Base-by-base conservation (phyloP, 139 green algal genomes). In the Coccomyxa sp. region DNA sequence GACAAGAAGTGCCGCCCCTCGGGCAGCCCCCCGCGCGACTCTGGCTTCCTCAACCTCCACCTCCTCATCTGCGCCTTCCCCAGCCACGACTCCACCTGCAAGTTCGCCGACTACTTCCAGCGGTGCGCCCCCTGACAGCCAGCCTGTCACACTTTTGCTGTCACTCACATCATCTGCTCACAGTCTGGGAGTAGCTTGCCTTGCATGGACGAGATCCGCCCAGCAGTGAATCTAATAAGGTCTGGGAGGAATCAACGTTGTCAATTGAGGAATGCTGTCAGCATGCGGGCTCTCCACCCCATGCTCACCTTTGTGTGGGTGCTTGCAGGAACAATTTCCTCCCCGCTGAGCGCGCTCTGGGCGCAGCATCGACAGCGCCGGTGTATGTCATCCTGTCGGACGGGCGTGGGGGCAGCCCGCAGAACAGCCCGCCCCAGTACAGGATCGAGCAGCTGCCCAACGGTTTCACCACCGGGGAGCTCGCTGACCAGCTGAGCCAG, bases 1-100 rank as follows among this genome's bases (percentile, higher is more conserved):
- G 89, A 92, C 75, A 76, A 88, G 22, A 91, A 92, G 80, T 84
- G 33, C 50, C 79, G 88, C 6, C 87, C 87, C 41, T 83, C 76
- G 27, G 87, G 87, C 22, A 84, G 73, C 7, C 88, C 88, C 7
- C 39, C 75, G 10, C 78, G 75, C 37, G 85, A 87, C 58, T 58
- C 39, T 36, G 79, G 69, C 22, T 75, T 91, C n/a, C 55, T 55
- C 27, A 73, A 70, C n/a, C 55, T 78, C 24, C 39, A 39, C 37
- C 33, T 31, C 33, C 38, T 8, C 18, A 35, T 55, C 36, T 84
- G 75, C 80, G 40, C 75, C 69, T 84, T 81, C 69, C 79, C 79
- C 18, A 41, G 77, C 37, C 80, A 84, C 70, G 37, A 75, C 69
- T 31, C 37, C 36, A 37, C 68, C 50, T 84, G 80, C 80, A 78